Evolutionary conservation across 1,284 basidiomycete genomes (phyloP), one percentile per base, ranked within the genome.

Genomic region (Quambalaria eucalypti): DNA sequence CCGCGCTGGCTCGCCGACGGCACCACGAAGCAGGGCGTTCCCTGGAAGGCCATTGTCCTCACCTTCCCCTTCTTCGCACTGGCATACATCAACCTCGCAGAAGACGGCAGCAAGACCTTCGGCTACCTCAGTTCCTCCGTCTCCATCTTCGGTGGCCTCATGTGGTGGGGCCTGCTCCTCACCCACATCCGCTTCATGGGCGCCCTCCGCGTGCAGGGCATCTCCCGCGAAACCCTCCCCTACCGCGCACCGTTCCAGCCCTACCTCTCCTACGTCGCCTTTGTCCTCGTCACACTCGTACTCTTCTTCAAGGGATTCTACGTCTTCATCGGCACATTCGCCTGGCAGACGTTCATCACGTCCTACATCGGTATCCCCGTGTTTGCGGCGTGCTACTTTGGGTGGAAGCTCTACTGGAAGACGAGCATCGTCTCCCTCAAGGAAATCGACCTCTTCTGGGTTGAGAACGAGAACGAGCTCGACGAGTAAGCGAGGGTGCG

Each of bases 111-210:
- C 42, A 79, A 75, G 42, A 64, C 56, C 23, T 62, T 59, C 39
- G 48, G 44, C 3, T 61, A 64, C 44, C 50, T 66, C 12, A 55
- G 56, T 2, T 52, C 54, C 5, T 59, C 61, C 23, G 62, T 58
- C n/a, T 59, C 55, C 23, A 36, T 67, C 55, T 60, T 60, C 49
- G 84, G 86, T 82, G 23, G 67, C 82, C 31, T 88, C 8, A 56
- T 63, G 23, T 73, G 67, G 59, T 67, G 81, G 59, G 67, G 84
- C 59, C 92, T 92, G 69, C 80, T 80, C 36, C 63, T 89, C 51
- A 87, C 85, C 6, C 90, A 90, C 76, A 76, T 88, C 55, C 84
- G 87, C 36, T 92, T 92, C 80, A 80, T 87, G 71, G 72, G 78
- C 5, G 90, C 88, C 39, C 73, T 87, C 73, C 84, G 85, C 69